Base-by-base conservation (phyloP, 1,284 basidiomycete species). In the Wolfiporia cocos region DNA sequence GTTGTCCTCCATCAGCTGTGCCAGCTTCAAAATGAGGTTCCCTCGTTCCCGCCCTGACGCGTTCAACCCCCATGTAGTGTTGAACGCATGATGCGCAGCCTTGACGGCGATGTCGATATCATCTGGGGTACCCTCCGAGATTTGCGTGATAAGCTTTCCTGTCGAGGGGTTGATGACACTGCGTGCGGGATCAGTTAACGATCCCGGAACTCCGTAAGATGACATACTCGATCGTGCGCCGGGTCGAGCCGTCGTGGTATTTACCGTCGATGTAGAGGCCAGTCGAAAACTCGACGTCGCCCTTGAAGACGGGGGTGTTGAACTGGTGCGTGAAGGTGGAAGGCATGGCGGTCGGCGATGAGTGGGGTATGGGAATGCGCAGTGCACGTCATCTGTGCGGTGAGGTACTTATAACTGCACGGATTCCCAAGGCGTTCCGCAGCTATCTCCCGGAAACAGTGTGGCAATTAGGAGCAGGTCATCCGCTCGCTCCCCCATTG, bases 191-290 rank as follows among this genome's bases (percentile, higher is more conserved):
- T 52, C 15, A 39, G 18, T 11, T 12, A n/a, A 41, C 18, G 21
- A 31, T 28, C 26, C 43, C 24, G 31, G 33, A 35, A 28, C 14
- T 18, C 37, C 23, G 11, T 10, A 21, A 34, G 14, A 36, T 14
- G 14, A 67, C 78, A 56, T 56, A 88, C 80, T 88, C 84, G 57
- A 89, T 81, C 14, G 74, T 78, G 19, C 67, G 74, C 10, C 70
- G 65, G 44, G 80, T 74, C n/a, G 68, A 67, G n/a, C 84, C 86
- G 49, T 81, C 77, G 31, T 77, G 70, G 60, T 81, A 94, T 68
- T 94, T 65, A 62, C 86, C 86, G 65, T 81, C 71, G 68, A 95
- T 91, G 73, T 79, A 93, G 50, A 94, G 65, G 36, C 90, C 89
- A 21, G 84, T 82, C 49, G 65, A 70, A 65, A 90, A 75, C 41